phyloP scores from a whole-genome alignment of 2,329 filamentous ascomycete genomes.

The Rachicladosporium sp. region DNA sequence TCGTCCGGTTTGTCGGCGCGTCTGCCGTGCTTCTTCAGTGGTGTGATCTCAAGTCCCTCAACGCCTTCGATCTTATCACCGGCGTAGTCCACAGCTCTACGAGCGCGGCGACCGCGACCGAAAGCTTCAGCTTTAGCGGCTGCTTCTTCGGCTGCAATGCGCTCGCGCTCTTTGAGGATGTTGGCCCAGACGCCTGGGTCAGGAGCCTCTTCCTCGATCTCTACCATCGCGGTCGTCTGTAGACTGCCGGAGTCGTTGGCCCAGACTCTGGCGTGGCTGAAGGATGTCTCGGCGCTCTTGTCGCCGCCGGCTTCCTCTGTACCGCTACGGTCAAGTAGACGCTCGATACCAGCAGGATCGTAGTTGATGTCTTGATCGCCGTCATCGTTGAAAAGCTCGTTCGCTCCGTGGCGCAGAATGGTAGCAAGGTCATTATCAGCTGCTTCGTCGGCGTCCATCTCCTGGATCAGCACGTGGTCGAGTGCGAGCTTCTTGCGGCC shows the following conservation, averaged over 20 bases:
- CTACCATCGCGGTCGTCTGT: constrained; percentile 31
- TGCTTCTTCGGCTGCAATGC: constrained; percentile 60
- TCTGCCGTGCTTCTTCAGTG: constrained; percentile 20
- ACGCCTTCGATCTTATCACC: constrained; percentile 17
- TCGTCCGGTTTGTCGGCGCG: constrained; percentile 22
- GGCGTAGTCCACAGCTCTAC: constrained; percentile 43
- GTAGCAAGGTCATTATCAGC: constrained; percentile 70
- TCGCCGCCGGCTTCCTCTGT: constrained; percentile 59
- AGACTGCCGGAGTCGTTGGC: constrained; percentile 64
- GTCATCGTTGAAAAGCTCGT: constrained; percentile 71
- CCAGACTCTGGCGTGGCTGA: constrained; percentile 87
- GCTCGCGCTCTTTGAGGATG: constrained; percentile 74
- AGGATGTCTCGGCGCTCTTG: constrained; percentile 61
- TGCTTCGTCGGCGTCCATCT: constrained; percentile 74
- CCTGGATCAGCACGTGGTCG: constrained; percentile 88
- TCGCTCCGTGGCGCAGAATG: constrained; percentile 76
- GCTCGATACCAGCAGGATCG: constrained; percentile 71
- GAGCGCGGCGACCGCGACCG: constrained; percentile 70
- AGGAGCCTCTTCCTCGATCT: constrained; percentile 39
- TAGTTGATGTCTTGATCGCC: constrained; percentile 66
- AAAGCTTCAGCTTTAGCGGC: constrained; percentile 59
- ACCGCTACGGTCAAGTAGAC: constrained; percentile 74
- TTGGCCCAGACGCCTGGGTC: constrained; percentile 75
- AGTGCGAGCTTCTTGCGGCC: constrained; percentile 92
- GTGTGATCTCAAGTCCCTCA: constrained; percentile 15